Evolutionary conservation across 1,139 yeast species (phyloP).

Genomic region (Scheffersomyces illinoinensis): DNA sequence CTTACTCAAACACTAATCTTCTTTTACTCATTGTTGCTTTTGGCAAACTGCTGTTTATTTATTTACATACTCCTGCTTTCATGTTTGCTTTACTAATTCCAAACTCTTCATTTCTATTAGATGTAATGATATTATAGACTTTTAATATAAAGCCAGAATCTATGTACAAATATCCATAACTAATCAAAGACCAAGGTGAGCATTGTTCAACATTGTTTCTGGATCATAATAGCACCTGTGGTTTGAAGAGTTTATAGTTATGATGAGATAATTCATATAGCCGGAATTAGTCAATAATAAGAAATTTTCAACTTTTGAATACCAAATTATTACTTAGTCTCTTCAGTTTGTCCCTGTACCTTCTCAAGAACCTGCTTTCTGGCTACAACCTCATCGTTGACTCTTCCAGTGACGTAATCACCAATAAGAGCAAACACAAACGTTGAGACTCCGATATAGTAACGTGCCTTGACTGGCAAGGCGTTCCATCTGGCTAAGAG

Average conservation of each 20-base stretch:
- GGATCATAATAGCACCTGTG: not conserved
- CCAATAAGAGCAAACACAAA: slow-evolving; percentile 53
- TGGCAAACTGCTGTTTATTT: not conserved
- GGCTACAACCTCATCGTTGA: slow-evolving; percentile 47
- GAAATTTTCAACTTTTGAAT: too few species aligned
- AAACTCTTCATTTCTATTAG: not conserved
- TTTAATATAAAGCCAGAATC: not conserved
- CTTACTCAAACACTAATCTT: slow-evolving; percentile 19
- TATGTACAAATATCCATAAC: not conserved
- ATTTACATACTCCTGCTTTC: not conserved
- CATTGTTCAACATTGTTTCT: not conserved
- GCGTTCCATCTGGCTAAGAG: slow-evolving; percentile 48
- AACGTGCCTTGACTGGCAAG: slow-evolving; percentile 51
- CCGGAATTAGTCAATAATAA: too few species aligned
- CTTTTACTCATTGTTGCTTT: not conserved
- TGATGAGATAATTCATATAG: too few species aligned
- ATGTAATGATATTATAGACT: not conserved
- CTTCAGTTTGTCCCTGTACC: not conserved
- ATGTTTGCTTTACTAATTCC: not conserved
- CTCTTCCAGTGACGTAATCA: slow-evolving; percentile 47
- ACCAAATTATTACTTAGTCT: not conserved
- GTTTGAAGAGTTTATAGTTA: not conserved
- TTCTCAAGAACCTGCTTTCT: slow-evolving; percentile 26
- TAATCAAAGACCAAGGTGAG: too few species aligned
- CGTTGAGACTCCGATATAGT: slow-evolving; percentile 57